Evolutionary conservation across 1,284 basidiomycete genomes (phyloP).

Genomic region (Cutaneotrichosporon sp.): DNA sequence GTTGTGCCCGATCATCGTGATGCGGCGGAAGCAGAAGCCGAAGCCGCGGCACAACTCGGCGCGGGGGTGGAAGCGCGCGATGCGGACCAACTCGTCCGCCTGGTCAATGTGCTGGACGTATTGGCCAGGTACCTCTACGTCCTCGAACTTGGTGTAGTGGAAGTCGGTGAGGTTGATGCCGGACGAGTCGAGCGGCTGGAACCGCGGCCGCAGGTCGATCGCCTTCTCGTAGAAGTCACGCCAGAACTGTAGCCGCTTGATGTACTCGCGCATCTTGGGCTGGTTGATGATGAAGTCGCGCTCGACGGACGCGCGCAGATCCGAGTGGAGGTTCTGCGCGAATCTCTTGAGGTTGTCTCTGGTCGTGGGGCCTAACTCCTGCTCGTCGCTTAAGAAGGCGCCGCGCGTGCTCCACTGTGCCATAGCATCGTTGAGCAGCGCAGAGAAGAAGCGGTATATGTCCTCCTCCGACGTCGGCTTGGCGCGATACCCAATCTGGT

Average conservation of each 20-base stretch:
- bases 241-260: slow-evolving; percentile 85
- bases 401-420: slow-evolving; percentile 67
- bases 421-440: slow-evolving; percentile 65
- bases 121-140: slow-evolving; percentile 97
- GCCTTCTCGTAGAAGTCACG: slow-evolving; percentile 83
- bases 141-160: slow-evolving; percentile 96
- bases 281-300: slow-evolving; percentile 83
- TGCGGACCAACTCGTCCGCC: slow-evolving; percentile 85
- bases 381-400: slow-evolving; percentile 68
- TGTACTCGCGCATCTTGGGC: slow-evolving; percentile 80
- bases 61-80: slow-evolving; percentile 84
- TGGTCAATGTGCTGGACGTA: slow-evolving; percentile 95
- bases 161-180: slow-evolving; percentile 97
- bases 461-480: slow-evolving; percentile 91
- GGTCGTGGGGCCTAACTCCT: slow-evolving; percentile 59
- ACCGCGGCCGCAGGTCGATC: slow-evolving; percentile 74
- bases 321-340: slow-evolving; percentile 62
- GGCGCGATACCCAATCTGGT: slow-evolving; percentile 88
- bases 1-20: slow-evolving; percentile 90
- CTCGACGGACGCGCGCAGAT: slow-evolving; percentile 76
- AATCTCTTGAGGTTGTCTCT: slow-evolving; percentile 63
- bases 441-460: slow-evolving; percentile 84
- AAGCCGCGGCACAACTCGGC: slow-evolving; percentile 81
- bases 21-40: slow-evolving; percentile 82
- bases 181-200: slow-evolving; percentile 81